phyloP scores from a whole-genome alignment of 441 rosid species.

The Bocquillonia castaneifolia region DNA sequence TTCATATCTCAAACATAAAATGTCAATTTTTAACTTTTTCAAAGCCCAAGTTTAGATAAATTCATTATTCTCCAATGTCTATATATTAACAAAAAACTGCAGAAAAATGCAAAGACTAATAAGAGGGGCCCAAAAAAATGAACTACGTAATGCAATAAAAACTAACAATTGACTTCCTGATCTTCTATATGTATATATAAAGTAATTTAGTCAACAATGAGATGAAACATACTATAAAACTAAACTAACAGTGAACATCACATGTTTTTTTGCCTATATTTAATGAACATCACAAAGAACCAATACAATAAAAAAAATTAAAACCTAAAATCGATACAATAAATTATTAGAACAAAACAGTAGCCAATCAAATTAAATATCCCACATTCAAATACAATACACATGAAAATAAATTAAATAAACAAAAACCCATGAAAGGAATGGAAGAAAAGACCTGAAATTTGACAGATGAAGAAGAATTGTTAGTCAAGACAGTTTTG shows the following conservation, averaged over 20 bases:
- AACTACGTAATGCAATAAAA: not conserved
- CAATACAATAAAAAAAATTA: not conserved
- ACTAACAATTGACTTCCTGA: not conserved
- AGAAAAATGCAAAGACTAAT: not conserved
- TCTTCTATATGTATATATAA: not conserved
- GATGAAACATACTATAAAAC: not conserved
- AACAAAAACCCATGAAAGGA: not conserved
- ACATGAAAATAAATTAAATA: not conserved
- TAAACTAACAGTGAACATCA: not conserved
- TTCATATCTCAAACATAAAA: not conserved
- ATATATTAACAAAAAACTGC: not conserved
- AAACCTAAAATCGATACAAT: not conserved
- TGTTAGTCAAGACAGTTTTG: constrained; percentile 11
- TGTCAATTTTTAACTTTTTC: not conserved
- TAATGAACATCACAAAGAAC: not conserved
- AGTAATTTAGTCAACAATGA: constrained; percentile 1
- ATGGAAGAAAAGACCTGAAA: constrained; percentile 13
- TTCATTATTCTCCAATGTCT: not conserved
- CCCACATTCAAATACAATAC: not conserved
- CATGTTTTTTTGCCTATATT: not conserved
- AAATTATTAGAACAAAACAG: not conserved
- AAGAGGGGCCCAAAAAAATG: not conserved
- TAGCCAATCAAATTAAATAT: not conserved
- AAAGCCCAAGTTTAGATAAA: not conserved
- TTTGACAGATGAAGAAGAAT: constrained; percentile 9